Evolutionary conservation across 805 yeast species (phyloP).

Genomic region (Candida insectalens): DNA sequence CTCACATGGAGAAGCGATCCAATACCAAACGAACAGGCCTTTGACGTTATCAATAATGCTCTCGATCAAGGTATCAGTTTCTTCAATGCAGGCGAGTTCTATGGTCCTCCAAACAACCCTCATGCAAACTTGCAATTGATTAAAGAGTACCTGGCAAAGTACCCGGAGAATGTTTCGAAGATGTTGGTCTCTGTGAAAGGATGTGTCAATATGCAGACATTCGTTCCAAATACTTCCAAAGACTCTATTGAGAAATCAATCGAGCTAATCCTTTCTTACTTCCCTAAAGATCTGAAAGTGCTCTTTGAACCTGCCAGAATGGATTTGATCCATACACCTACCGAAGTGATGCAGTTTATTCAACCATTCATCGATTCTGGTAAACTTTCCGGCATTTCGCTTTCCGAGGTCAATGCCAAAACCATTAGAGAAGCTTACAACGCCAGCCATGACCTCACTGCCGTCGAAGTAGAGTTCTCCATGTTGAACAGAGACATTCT

Average conservation of each 20-base stretch:
- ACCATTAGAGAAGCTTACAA: conserved; percentile 51
- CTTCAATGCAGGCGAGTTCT: conserved; percentile 72
- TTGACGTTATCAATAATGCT: conserved; percentile 44
- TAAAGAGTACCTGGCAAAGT: conserved; percentile 43
- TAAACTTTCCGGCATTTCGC: conserved; percentile 56
- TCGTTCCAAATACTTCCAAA: conserved; percentile 39
- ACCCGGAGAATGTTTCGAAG: conserved; percentile 47
- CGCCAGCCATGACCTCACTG: conserved; percentile 43
- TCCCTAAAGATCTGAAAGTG: conserved; percentile 36
- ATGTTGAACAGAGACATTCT: conserved; percentile 55
- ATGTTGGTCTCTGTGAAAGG: conserved; percentile 66
- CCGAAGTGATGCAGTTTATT: conserved; percentile 47
- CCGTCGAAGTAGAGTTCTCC: conserved; percentile 75
- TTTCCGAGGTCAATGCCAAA: conserved; percentile 61
- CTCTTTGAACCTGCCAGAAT: conserved; percentile 69
- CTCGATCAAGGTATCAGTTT: conserved; percentile 38
- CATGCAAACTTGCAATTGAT: conserved; percentile 45
- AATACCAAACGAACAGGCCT: conserved; percentile 41
- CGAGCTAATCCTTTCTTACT: conserved; percentile 25
- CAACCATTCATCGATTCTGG: conserved; percentile 55
- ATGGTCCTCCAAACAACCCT: conserved; percentile 41
- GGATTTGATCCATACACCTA: conserved; percentile 46
- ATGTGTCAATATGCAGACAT: conserved; percentile 28
- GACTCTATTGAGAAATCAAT: conserved; percentile 40
- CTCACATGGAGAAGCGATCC: conserved; percentile 63